Evolutionary conservation across 768 basidiomycete species (phyloP).

Genomic region (Dioszegia crocea): DNA sequence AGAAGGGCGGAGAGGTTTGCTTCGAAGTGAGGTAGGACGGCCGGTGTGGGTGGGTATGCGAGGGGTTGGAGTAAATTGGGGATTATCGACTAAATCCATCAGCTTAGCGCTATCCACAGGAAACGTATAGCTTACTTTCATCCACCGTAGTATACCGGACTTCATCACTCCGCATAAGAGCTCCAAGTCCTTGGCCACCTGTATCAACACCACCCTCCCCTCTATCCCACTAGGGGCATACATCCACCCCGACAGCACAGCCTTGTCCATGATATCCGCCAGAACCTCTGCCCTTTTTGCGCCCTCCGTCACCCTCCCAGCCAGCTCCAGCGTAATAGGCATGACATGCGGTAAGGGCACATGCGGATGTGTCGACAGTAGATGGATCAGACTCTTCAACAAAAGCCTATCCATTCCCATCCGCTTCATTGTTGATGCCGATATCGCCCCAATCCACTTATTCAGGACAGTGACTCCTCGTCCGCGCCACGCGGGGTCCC

Average conservation of each 20-base stretch:
- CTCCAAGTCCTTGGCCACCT: conserved; percentile 34
- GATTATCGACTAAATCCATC: conserved; percentile 33
- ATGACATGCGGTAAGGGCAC: conserved; percentile 34
- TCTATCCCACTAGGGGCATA: conserved; percentile 40
- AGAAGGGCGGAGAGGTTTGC: conserved; percentile 39
- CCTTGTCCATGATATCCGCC: conserved; percentile 42
- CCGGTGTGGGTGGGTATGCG: conserved; percentile 28
- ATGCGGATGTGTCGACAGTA: conserved; percentile 37
- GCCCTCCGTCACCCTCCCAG: conserved; percentile 14
- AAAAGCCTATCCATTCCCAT: conserved; percentile 47
- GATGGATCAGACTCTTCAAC: conserved; percentile 42
- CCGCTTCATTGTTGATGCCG: conserved; percentile 26
- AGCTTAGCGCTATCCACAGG: not conserved
- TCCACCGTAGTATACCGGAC: conserved; percentile 41
- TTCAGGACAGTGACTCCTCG: conserved; percentile 29
- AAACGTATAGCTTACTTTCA: conserved; percentile 30
- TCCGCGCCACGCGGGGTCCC: conserved; percentile 40
- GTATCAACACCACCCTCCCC: conserved; percentile 25
- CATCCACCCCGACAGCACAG: conserved; percentile 42
- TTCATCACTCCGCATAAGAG: conserved; percentile 33
- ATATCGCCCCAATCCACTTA: conserved; percentile 31
- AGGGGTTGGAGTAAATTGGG: conserved; percentile 41
- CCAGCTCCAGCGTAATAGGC: conserved; percentile 20
- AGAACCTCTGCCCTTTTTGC: conserved; percentile 23
- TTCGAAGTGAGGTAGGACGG: conserved; percentile 27